These are phyloP conservation scores for Acanthamoeba quina DNA, from an alignment of 208 protist species.

Conservation along the genomic window DNA sequence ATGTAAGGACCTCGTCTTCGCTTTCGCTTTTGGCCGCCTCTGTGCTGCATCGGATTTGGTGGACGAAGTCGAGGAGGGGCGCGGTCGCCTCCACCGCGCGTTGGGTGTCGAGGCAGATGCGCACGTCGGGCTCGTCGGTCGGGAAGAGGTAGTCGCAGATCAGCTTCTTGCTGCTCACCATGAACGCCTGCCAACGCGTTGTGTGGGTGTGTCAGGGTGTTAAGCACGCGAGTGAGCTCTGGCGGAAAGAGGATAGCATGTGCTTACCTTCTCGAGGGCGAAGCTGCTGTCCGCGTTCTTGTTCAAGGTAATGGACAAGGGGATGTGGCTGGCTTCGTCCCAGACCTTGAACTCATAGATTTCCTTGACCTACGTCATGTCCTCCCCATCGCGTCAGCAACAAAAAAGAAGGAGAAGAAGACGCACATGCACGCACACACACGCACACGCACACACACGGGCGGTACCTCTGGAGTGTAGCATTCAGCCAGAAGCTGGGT, in stretches of 20 bases:
- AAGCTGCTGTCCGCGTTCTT: not conserved
- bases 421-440: too few relatives aligned
- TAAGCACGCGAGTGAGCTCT: not conserved
- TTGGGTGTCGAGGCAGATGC: conserved; percentile 5
- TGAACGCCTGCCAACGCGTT: not conserved
- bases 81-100: not conserved
- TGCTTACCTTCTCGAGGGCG: not conserved
- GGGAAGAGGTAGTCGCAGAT: conserved; percentile 21
- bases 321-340: not conserved
- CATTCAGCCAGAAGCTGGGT: not conserved
- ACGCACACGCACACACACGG: too few relatives aligned
- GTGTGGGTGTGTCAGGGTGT: too few relatives aligned
- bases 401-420: too few relatives aligned
- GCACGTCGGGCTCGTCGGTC: not conserved
- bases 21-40: not conserved
- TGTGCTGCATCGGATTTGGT: not conserved
- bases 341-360: conserved; percentile 26
- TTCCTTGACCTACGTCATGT: not conserved
- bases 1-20: not conserved
- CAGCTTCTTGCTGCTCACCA: conserved; percentile 2
- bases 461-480: not conserved
- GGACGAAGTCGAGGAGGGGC: not conserved
- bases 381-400: not conserved
- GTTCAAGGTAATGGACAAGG: not conserved
- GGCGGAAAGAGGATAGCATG: not conserved